Base-by-base conservation (phyloP, 306 rosid species). In the Delonix regia region DNA sequence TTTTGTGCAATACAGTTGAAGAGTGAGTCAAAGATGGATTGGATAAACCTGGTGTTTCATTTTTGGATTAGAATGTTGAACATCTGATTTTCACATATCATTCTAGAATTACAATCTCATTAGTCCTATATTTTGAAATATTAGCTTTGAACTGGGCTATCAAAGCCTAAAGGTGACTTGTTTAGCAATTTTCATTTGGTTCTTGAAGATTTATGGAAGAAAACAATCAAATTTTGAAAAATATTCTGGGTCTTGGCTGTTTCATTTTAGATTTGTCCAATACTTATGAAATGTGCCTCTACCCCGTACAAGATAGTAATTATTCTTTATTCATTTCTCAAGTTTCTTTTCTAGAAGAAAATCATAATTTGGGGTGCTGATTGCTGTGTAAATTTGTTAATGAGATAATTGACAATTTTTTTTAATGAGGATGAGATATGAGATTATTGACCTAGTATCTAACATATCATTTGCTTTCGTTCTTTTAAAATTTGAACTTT, bases 131-230 rank as follows among this genome's bases (percentile, higher is more conserved):
- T 19, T 64, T 64, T 38, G 28, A n/a, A 44, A 36, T 9, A 64
- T 64, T 64, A 24, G 52, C 74, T 53, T 75, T 71, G 56, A 65
- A 63, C 39, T n/a, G 45, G 47, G 27, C 27, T 19, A 33, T 18
- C 18, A 30, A 30, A 56, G 33, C 28, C 28, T 53, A 3, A 1
- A 48, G 19, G 53, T 15, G 19, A 48, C 53, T 16, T 48, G 53
- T 48, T 16, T 48, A 14, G 53, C 53, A 16, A 14, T 14, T 48
- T 48, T 42, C 13, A 42, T 9, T 42, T 75, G 10, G 3, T 78
- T 38, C 68, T 13, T 55, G 52, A 6, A 64, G 30, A 30, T 56
- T 11, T 63, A 19, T 60, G 27, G 7, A 18, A 16, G 22, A 8
- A 22, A 18, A 7, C 13, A 45, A 74, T 61, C 24, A 49, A 30